phyloP scores from a whole-genome alignment of 108 stramenopile species.

The Nitzschia sp. region DNA sequence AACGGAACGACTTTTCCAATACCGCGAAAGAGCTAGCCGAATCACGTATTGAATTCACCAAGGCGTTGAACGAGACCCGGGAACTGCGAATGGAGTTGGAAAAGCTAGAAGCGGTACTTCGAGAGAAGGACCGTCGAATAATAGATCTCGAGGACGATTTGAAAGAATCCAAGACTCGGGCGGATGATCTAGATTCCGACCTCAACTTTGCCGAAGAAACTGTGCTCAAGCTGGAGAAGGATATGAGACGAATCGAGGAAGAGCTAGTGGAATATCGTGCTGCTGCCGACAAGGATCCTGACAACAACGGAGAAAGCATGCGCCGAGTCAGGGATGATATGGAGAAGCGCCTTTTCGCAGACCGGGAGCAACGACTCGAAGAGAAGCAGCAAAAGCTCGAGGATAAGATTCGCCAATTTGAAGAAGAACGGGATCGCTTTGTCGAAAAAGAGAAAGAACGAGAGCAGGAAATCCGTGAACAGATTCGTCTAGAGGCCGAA shows the following conservation, averaged over 20 bases:
- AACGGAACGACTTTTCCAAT: slow-evolving; percentile 25
- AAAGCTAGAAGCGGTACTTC: slow-evolving; percentile 13
- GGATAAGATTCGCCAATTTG: slow-evolving; percentile 25
- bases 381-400: slow-evolving; percentile 26
- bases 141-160: slow-evolving; percentile 15
- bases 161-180: slow-evolving; percentile 3
- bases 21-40: slow-evolving; percentile 36
- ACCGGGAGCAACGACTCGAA: slow-evolving; percentile 23
- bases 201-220: slow-evolving; percentile 35
- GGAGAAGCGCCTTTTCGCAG: slow-evolving; percentile 29
- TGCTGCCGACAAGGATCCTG: slow-evolving; percentile 22
- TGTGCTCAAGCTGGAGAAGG: slow-evolving; percentile 24
- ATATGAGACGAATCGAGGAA: slow-evolving; percentile 26
- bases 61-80: slow-evolving; percentile 23
- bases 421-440: slow-evolving; percentile 14
- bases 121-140: slow-evolving; percentile 23
- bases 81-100: slow-evolving; percentile 19
- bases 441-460: slow-evolving; percentile 17
- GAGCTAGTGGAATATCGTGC: slow-evolving; percentile 33
- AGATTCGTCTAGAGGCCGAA: slow-evolving; percentile 5
- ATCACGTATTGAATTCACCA: slow-evolving; percentile 33
- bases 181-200: slow-evolving; percentile 30
- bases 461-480: slow-evolving; percentile 19
- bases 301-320: slow-evolving; percentile 11
- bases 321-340: slow-evolving; percentile 17